Conservation (phyloP, 305 asterid species). For the Lippia alba region DNA sequence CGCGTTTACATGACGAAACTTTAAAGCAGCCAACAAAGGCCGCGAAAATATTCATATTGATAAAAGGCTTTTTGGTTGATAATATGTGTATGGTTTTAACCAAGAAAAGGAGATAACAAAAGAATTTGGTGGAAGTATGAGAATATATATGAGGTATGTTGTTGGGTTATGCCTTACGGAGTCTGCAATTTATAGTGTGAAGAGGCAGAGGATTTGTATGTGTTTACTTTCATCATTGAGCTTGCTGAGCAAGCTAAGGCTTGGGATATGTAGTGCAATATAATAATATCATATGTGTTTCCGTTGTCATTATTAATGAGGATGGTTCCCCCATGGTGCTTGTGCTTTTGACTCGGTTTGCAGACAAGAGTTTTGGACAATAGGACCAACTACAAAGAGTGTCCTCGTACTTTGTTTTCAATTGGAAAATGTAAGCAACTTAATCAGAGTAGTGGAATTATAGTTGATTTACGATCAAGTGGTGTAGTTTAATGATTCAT, state of each 20-base stretch:
- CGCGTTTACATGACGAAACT: slow-evolving; percentile 22
- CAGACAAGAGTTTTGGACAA: too few species aligned
- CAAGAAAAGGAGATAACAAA: too few species aligned
- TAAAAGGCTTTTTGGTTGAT: too few species aligned
- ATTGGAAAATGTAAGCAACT: too few species aligned
- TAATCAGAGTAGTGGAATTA: too few species aligned
- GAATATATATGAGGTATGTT: too few species aligned
- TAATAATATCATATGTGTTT: background rate
- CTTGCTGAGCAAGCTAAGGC: slow-evolving; percentile 25
- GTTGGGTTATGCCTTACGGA: background rate
- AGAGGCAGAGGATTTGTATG: background rate
- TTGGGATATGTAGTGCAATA: slow-evolving; percentile 13
- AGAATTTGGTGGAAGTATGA: too few species aligned
- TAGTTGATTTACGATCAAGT: too few species aligned
- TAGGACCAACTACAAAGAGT: too few species aligned
- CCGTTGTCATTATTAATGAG: background rate
- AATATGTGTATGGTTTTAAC: too few species aligned
- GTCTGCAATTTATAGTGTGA: background rate
- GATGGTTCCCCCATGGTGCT: background rate
- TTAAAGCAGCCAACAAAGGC: slow-evolving; percentile 29
- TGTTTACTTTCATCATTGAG: background rate
- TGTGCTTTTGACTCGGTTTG: background rate
- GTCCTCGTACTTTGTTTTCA: too few species aligned
- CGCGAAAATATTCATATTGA: slow-evolving; percentile 18
- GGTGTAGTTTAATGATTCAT: too few species aligned